phyloP scores from a whole-genome alignment of 768 basidiomycete species.

The Naganishia randhawae region DNA sequence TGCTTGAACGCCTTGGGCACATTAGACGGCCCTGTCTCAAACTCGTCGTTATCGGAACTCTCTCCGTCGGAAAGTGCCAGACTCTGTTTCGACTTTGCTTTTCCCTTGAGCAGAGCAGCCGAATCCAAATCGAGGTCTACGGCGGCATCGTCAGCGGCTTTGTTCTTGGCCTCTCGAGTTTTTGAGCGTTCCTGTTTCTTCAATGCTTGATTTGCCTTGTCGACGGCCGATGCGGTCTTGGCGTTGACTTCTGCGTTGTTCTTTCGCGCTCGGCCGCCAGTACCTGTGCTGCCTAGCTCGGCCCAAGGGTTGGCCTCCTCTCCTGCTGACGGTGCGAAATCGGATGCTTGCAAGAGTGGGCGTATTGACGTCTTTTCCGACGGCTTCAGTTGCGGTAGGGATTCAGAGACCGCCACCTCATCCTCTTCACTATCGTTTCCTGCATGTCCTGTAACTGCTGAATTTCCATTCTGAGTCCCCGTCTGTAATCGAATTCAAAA shows the following conservation, averaged over 20 bases:
- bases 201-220: constrained; percentile 71
- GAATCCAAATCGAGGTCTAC: constrained; percentile 69
- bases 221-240: constrained; percentile 61
- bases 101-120: constrained; percentile 36
- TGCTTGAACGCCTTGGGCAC: constrained; percentile 74
- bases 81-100: constrained; percentile 34
- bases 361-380: constrained; percentile 15
- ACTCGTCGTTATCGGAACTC: constrained; percentile 56
- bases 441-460: background rate
- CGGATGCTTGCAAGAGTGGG: background rate
- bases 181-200: constrained; percentile 62
- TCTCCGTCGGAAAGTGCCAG: constrained; percentile 57
- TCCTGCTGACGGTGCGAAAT: background rate
- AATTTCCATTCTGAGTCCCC: background rate
- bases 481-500: background rate
- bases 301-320: constrained; percentile 75
- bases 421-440: background rate
- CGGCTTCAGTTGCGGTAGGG: background rate
- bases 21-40: constrained; percentile 39
- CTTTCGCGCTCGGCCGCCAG: constrained; percentile 60
- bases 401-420: background rate
- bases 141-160: constrained; percentile 66
- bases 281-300: constrained; percentile 47
- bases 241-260: constrained; percentile 68
- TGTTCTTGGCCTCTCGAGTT: constrained; percentile 59